Evolutionary conservation across 805 yeast genomes (phyloP), one percentile per base, ranked within the genome.

Genomic region (Lipomyces starkeyi): DNA sequence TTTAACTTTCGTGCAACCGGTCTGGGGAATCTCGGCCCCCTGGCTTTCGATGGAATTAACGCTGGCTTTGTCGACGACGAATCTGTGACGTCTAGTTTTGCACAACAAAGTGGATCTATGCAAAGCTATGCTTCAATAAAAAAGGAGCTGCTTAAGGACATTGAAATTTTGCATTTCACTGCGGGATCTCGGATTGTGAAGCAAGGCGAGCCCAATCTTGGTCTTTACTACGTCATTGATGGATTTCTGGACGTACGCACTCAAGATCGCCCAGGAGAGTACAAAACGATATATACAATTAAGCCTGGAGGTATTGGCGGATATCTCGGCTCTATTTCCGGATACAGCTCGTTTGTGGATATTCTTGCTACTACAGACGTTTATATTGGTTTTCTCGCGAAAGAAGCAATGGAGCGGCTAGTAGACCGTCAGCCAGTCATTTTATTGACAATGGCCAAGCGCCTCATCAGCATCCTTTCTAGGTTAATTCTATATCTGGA

Each of bases 281-380:
- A 69, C 54, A 59, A 62, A n/a, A 47, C 68, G 3, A 58, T 69
- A 2, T 88, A 88, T 72, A 83, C 87, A 0, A 87, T 92, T 1
- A 79, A 83, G 17, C 82, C 88, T 1, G 98, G 98, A 6, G 95
- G 95, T 3, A 77, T 94, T 17, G 96, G 94, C 0, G 98, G 98
- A 0, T 94, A 91, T 75, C 77, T 94, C 59, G 91, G 97, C 3
- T 85, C 96, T 0, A 78, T 93, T 17, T 84, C 93, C 9, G 95
- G 97, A 0, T 87, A 89, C 70, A 86, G 88, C 66, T 91, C 98
- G 0, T 86, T 92, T 73, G 93, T 89, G 2, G 85, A 87, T 25
- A 85, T 93, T 5, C 83, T 79, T 54, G 90, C 97, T 0, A 82
- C 85, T 2, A 79, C 85, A 0, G 87, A 86, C 59, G 83, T 83